Conservation (phyloP, 495 filamentous ascomycete species). For the Cercophora newfieldiana region DNA sequence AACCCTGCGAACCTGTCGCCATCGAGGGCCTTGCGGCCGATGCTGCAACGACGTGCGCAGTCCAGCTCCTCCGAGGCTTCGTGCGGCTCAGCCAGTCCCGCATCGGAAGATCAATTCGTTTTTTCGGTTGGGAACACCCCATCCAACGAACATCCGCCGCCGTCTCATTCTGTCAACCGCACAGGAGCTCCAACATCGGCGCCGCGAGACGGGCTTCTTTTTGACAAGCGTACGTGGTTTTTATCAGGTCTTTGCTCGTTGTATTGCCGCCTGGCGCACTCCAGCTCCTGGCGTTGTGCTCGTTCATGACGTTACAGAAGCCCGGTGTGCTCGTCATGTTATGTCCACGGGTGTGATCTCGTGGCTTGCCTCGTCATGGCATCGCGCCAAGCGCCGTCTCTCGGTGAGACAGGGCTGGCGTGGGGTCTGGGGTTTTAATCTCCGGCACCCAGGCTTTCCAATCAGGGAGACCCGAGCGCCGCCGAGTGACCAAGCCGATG, state of each 20-base stretch:
- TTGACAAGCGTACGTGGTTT: slow-evolving; percentile 17
- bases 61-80: slow-evolving; percentile 41
- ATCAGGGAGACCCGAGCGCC: background rate
- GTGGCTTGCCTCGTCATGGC: slow-evolving; percentile 17
- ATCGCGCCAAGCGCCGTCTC: background rate
- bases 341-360: slow-evolving; percentile 5
- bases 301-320: slow-evolving; percentile 7
- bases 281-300: background rate
- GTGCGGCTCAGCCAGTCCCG: slow-evolving; percentile 22
- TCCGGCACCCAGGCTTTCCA: background rate
- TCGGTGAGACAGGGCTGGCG: slow-evolving; percentile 15
- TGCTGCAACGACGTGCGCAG: slow-evolving; percentile 31
- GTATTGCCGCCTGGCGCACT: background rate
- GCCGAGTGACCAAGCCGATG: background rate
- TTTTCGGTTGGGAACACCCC: slow-evolving; percentile 27
- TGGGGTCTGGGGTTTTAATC: slow-evolving; percentile 8
- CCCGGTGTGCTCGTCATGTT: slow-evolving; percentile 14
- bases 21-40: slow-evolving; percentile 20
- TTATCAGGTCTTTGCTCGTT: background rate
- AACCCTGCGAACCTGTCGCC: background rate
- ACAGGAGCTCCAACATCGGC: background rate
- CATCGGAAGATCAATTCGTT: slow-evolving; percentile 27
- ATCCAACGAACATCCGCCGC: slow-evolving; percentile 19
- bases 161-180: background rate
- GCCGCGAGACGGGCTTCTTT: slow-evolving; percentile 16